Base-by-base conservation (phyloP, 805 yeast species). In the Sugiyamaella boreocaroliniensis region DNA sequence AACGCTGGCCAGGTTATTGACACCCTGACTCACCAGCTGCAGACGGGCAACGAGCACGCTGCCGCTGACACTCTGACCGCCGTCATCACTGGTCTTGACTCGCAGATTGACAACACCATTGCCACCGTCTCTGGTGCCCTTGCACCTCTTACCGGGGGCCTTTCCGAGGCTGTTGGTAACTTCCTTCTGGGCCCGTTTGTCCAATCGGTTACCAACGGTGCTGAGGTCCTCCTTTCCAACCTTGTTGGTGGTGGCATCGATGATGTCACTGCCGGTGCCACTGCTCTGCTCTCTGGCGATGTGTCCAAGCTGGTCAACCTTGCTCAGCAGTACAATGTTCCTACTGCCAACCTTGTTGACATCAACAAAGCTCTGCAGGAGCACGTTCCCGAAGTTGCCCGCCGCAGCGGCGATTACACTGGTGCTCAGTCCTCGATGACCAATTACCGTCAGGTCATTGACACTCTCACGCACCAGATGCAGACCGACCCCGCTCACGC, bases 141-240 rank as follows among this genome's bases (percentile, higher is more conserved):
- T 14, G 55, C 51, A 29, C 57, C 58, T 12, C 18, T 58, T 16
- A 62, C 65, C 16, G 53, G 53, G 8, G 62, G 61, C 14, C 57
- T 59, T 18, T 53, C 62, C 61, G 19, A 48, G 58, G 32, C 48
- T 9, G 46, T 64, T 43, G 68, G 64, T 12, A 55, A 57, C 53
- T 48, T 45, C 43, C 40, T 55, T 15, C 45, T 55, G 1, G 66
- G 66, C 26, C 67, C 67, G 16, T 57, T 58, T 53, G 59, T 63
- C 29, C 68, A 64, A 59, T 57, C 64, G 10, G 48, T 62, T 20
- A 64, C 68, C 26, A 52, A 55, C 41, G 68, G 68, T 34, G 65
- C 63, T 22, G 67, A 65, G 50, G 67, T 64, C 19, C 45, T 63
- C 7, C 44, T 63, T 29, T 59, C 63, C 20, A 65, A 55, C 43